Conservation (phyloP, 495 filamentous ascomycete species). For the Chaetomium fimeti region DNA sequence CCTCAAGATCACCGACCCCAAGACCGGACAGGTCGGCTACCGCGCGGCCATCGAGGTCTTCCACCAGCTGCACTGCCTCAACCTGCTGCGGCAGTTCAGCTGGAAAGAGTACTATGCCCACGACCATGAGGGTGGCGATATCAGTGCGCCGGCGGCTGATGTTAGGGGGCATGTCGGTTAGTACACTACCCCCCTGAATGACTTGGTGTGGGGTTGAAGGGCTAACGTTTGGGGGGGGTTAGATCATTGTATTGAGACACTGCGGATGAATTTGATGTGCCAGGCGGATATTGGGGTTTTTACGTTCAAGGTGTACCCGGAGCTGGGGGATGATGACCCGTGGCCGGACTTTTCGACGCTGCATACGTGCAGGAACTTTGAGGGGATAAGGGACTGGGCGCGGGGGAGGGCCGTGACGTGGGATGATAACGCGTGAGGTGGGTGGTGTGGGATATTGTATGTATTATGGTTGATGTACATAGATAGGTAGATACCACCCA, state of each 20-base stretch:
- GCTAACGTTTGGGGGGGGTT: not conserved
- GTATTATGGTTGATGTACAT: too few species aligned
- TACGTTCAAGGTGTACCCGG: slow-evolving; percentile 11
- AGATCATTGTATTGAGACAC: slow-evolving; percentile 10
- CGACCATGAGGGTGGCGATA: not conserved
- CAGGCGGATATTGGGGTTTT: slow-evolving; percentile 9
- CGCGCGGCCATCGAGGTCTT: slow-evolving; percentile 11
- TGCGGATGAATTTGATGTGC: slow-evolving; percentile 10
- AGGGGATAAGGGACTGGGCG: slow-evolving; percentile 3
- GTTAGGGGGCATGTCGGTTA: slow-evolving; percentile 7
- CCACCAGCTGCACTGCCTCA: slow-evolving; percentile 14
- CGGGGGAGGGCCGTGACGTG: slow-evolving; percentile 5
- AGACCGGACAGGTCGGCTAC: slow-evolving; percentile 12
- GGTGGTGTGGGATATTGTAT: too few species aligned
- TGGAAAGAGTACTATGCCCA: slow-evolving; percentile 2
- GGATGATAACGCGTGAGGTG: slow-evolving; percentile 5
- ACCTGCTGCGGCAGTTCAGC: slow-evolving; percentile 4
- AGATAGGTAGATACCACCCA: too few species aligned
- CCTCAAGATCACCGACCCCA: slow-evolving; percentile 13
- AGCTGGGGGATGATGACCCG: slow-evolving; percentile 11
- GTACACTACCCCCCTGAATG: too few species aligned
- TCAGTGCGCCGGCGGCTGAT: not conserved
- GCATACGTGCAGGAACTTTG: slow-evolving; percentile 14
- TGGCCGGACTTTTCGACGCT: slow-evolving; percentile 13
- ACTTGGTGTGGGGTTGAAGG: not conserved